Base-by-base conservation (phyloP, 441 rosid genomes). In the Populus hybrid region DNA sequence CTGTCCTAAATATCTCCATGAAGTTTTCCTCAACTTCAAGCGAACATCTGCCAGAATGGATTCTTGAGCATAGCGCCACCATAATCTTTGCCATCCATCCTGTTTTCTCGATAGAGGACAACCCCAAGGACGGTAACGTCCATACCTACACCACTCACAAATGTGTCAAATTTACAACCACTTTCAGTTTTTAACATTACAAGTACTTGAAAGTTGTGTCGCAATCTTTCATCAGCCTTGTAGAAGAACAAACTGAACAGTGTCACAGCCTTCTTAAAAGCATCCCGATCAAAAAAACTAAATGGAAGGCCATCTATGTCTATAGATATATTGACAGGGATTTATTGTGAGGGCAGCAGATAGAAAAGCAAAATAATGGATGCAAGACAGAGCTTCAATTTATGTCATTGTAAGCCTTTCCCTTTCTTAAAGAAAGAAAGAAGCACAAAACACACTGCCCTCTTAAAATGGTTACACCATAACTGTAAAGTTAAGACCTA, bases 41-140 rank as follows among this genome's bases (percentile, higher is more conserved):
- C 84, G 95, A 63, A 93, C 94, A 87, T 93, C 97, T 72, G 93
- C 89, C 66, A 93, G 68, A 75, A 95, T 68, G 76, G 97, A 92
- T 69, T 91, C 82, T 85, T 91, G 97, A 67, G 97, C 99, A 84
- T 95, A 95, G 59, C 74, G 90, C 99, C 98, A 95, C 98, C 98
- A 93, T 80, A 89, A 76, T 80, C 78, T 90, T 83, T 87, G 91
- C 99, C 98, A 93, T 72, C 95, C 94, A 80, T 82, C 84, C 28
- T 85, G 88, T 74, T 95, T 95, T 82, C 84, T 89, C 35, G 84
- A 85, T 80, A 87, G 76, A 80, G 88, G 86, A 83, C 82, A 85
- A 72, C 81, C 82, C 88, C 87, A 85, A 40, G 99, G 99, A 78
- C 97, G 97, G 86, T 92, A 93, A 36, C 97, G 91, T 76, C 99